phyloP scores from a whole-genome alignment of 768 basidiomycete genomes.

The Calocybe cyanea region DNA sequence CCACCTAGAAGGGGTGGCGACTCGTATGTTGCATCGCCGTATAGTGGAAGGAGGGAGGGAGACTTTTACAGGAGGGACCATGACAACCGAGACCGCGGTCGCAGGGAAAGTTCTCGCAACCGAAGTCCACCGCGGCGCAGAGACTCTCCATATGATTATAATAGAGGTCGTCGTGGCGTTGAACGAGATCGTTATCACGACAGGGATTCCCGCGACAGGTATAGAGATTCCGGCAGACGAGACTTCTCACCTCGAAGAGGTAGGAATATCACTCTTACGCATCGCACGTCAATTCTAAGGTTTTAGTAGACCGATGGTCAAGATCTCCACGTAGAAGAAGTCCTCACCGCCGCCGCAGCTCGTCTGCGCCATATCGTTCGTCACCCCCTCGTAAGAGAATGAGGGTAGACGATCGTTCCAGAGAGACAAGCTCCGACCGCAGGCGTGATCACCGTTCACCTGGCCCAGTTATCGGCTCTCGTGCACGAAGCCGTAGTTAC shows the following conservation, averaged over 20 bases:
- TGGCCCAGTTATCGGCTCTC: constrained; percentile 7
- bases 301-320: constrained; percentile 5
- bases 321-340: constrained; percentile 19
- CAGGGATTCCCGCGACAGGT: constrained; percentile 18
- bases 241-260: constrained; percentile 16
- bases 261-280: constrained; percentile 3
- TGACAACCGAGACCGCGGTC: constrained; percentile 13
- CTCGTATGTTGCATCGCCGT: constrained; percentile 28
- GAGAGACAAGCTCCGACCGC: constrained; percentile 19
- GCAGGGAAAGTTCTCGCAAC: constrained; percentile 16
- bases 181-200: constrained; percentile 5
- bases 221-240: constrained; percentile 19
- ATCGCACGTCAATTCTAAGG: too few species aligned
- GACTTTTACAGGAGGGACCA: constrained; percentile 20
- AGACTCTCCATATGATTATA: constrained; percentile 12
- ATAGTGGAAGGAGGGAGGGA: constrained; percentile 23
- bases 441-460: constrained; percentile 15
- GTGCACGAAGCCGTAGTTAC: constrained; percentile 12
- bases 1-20: constrained; percentile 20
- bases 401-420: constrained; percentile 27
- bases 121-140: constrained; percentile 12
- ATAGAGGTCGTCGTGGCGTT: constrained; percentile 16
- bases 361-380: constrained; percentile 18
- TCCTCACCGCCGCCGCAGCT: constrained; percentile 20
- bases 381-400: constrained; percentile 16